These are phyloP conservation scores for Collybiopsis luxurians DNA, from an alignment of 768 basidiomycete species.

Conservation along the genomic window DNA sequence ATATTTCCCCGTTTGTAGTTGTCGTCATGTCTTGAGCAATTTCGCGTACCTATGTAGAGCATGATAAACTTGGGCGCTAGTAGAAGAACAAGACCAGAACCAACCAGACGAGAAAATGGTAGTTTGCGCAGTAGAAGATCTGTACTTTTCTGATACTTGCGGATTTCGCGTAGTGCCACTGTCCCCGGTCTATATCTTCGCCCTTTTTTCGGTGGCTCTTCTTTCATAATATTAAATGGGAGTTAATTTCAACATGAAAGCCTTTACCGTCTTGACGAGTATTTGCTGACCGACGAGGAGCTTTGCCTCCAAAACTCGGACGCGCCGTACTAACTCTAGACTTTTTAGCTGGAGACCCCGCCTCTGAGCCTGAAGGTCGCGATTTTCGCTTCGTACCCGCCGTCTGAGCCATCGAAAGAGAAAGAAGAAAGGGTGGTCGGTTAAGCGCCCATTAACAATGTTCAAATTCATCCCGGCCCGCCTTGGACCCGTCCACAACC, in stretches of 20 bases:
- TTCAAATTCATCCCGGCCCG: background rate
- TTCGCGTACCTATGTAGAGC: conserved; percentile 83
- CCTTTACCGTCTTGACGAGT: conserved; percentile 1
- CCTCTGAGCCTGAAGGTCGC: conserved; percentile 36
- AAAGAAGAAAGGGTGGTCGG: conserved; percentile 5
- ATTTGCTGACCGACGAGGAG: conserved; percentile 36
- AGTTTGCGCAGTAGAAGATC: conserved; percentile 85
- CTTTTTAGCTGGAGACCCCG: conserved; percentile 50
- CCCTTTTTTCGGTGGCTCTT: conserved; percentile 38
- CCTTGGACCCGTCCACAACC: background rate
- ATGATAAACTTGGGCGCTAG: background rate
- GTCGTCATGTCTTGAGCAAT: conserved; percentile 91
- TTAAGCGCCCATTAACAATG: background rate
- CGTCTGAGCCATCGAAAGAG: conserved; percentile 62
- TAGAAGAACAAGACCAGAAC: conserved; percentile 26
- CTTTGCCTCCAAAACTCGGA: conserved; percentile 76
- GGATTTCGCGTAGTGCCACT: conserved; percentile 86
- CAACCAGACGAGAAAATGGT: conserved; percentile 88
- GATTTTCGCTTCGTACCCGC: conserved; percentile 52
- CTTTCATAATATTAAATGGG: conserved; percentile 13
- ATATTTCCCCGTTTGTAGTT: conserved; percentile 59
- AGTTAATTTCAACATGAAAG: background rate
- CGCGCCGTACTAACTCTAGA: conserved; percentile 59
- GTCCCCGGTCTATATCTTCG: conserved; percentile 88
- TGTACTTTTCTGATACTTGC: conserved; percentile 92